A percentile compares a stretch with the other conserved stretches of the same genome.
phyloP scores from a whole-genome alignment of 2,329 filamentous ascomycete species.

The Pyrenophora teres region DNA sequence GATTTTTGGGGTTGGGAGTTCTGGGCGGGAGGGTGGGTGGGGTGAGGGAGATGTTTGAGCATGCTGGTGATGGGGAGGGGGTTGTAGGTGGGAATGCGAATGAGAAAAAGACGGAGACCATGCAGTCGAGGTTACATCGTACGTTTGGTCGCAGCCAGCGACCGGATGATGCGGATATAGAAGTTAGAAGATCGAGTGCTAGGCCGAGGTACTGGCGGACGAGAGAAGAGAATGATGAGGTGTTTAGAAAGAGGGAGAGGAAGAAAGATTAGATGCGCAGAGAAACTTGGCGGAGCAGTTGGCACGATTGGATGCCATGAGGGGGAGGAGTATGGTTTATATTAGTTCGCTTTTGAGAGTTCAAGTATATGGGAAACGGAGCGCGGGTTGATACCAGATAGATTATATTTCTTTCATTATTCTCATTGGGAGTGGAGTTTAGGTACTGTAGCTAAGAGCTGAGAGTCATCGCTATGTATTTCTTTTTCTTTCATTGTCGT shows the following conservation, averaged over 20 bases:
- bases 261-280: slow-evolving; percentile 11
- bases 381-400: too few relatives aligned
- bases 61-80: not conserved
- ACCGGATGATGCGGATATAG: not conserved
- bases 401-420: too few relatives aligned
- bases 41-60: slow-evolving; percentile 29
- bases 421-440: too few relatives aligned
- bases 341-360: too few relatives aligned
- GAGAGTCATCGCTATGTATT: too few relatives aligned
- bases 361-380: too few relatives aligned
- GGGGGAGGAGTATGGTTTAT: not conserved
- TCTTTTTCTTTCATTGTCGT: too few relatives aligned
- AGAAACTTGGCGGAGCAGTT: slow-evolving; percentile 13
- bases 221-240: slow-evolving; percentile 19
- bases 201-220: slow-evolving; percentile 17
- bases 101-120: not conserved
- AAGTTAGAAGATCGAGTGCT: slow-evolving; percentile 18
- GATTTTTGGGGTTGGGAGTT: slow-evolving; percentile 8
- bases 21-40: slow-evolving; percentile 16
- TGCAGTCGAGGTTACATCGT: slow-evolving; percentile 9
- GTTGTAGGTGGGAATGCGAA: not conserved
- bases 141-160: slow-evolving; percentile 13
- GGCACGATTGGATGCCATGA: slow-evolving; percentile 4
- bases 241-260: slow-evolving; percentile 8
- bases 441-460: too few relatives aligned